Evolutionary conservation across 768 basidiomycete genomes (phyloP).

Genomic region (Lentinula boryana): DNA sequence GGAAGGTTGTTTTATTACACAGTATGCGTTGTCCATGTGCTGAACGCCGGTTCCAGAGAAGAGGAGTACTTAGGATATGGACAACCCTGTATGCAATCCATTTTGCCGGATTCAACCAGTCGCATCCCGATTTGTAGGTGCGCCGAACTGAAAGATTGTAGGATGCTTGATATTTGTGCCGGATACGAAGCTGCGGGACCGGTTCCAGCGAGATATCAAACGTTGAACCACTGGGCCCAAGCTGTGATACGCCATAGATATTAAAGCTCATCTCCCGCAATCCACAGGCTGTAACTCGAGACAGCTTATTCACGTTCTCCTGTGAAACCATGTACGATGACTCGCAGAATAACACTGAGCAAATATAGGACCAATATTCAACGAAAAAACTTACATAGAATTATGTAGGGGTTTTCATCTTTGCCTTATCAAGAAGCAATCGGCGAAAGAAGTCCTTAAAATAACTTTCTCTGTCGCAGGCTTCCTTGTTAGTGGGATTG

Average conservation of each 20-base stretch:
- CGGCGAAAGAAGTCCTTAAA: not conserved
- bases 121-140: too few species aligned
- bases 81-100: not conserved
- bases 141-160: not conserved
- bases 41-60: too few species aligned
- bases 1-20: too few species aligned
- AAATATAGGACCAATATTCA: not conserved
- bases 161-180: not conserved
- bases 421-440: not conserved
- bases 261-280: too few species aligned
- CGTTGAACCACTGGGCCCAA: too few species aligned
- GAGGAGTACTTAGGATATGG: not conserved
- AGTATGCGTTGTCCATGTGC: too few species aligned
- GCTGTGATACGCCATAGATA: too few species aligned
- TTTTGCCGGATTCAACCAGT: not conserved
- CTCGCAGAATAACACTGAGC: not conserved
- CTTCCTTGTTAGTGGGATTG: not conserved
- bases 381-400: not conserved
- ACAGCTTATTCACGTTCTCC: not conserved
- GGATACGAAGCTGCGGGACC: not conserved
- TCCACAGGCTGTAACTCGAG: too few species aligned
- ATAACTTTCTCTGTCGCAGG: not conserved
- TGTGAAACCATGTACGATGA: not conserved
- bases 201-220: too few species aligned
- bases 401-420: not conserved